Conservation (phyloP, 352 stramenopile species). For the Pythium volutum region DNA sequence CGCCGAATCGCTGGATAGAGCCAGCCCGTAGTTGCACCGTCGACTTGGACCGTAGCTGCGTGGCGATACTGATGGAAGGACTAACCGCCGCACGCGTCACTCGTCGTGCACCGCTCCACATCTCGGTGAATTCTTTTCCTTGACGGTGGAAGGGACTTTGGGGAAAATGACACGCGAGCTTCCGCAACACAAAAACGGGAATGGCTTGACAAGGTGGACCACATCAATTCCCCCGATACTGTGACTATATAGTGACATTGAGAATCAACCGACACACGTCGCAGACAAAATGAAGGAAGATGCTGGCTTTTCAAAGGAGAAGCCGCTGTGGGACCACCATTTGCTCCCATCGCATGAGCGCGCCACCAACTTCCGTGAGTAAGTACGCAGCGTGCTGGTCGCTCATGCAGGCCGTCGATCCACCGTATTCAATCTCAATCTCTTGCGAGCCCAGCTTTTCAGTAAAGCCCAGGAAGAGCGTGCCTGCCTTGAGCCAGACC, state of each 20-base stretch:
- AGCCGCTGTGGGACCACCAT: constrained; percentile 24
- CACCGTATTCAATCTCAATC: constrained; percentile 29
- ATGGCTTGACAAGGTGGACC: constrained; percentile 7
- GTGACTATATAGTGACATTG: not conserved
- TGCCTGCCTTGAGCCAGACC: constrained; percentile 27
- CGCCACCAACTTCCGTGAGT: constrained; percentile 19
- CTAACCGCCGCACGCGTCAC: constrained; percentile 23
- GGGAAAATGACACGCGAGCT: constrained; percentile 22
- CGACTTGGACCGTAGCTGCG: constrained; percentile 8
- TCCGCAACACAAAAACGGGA: constrained; percentile 15
- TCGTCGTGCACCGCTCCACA: constrained; percentile 3
- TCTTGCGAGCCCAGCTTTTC: constrained; percentile 21
- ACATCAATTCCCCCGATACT: not conserved
- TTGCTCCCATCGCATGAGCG: constrained; percentile 29
- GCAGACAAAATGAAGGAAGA: not conserved
- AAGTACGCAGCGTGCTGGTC: constrained; percentile 27
- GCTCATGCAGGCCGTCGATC: constrained; percentile 15
- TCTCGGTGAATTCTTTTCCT: no score
- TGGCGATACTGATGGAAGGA: constrained; percentile 5
- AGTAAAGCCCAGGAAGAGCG: constrained; percentile 22
- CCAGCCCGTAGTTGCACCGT: constrained; percentile 13
- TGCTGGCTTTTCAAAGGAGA: not conserved
- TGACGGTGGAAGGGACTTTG: no score
- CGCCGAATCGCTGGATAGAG: constrained; percentile 59
- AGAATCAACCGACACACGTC: constrained; percentile 4